Evolutionary conservation across 2,329 filamentous ascomycete genomes (phyloP).

Genomic region (Paecilomyces niveus): DNA sequence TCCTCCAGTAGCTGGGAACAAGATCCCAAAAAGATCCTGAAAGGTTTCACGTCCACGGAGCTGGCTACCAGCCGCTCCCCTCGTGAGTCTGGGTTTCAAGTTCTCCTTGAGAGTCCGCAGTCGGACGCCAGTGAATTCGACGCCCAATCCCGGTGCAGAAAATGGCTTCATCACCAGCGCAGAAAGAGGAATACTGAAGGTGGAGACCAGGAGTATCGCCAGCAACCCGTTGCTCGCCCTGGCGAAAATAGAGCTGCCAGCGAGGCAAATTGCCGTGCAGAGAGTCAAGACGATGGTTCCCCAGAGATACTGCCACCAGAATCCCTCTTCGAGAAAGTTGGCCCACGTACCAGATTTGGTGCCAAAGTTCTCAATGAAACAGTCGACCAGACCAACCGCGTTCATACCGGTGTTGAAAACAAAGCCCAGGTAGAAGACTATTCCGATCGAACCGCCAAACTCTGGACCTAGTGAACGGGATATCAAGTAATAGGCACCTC

Average conservation of each 20-base stretch:
- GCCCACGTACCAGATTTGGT: conserved; percentile 48
- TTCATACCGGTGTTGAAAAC: conserved; percentile 83
- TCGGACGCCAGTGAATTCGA: conserved; percentile 74
- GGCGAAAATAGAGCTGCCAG: conserved; percentile 73
- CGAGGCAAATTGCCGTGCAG: conserved; percentile 69
- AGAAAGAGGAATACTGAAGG: conserved; percentile 77
- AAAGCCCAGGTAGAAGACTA: conserved; percentile 86
- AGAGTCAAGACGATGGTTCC: conserved; percentile 63
- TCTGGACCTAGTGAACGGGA: conserved; percentile 79
- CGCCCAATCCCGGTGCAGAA: conserved; percentile 50
- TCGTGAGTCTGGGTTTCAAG: conserved; percentile 59
- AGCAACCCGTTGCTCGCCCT: conserved; percentile 72
- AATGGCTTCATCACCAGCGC: conserved; percentile 63
- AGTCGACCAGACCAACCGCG: conserved; percentile 77
- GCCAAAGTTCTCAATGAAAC: conserved; percentile 69
- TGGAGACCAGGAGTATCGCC: conserved; percentile 62
- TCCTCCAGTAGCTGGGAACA: conserved; percentile 65
- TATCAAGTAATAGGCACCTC: conserved; percentile 83
- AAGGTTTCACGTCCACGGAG: conserved; percentile 62
- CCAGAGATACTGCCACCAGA: conserved; percentile 72
- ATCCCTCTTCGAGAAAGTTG: conserved; percentile 59
- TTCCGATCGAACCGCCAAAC: conserved; percentile 80
- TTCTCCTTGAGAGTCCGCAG: conserved; percentile 65
- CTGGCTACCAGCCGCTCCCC: conserved; percentile 55
- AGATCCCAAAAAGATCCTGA: conserved; percentile 75